phyloP scores from a whole-genome alignment of 306 rosid genomes.

The Arachis hypogaea region DNA sequence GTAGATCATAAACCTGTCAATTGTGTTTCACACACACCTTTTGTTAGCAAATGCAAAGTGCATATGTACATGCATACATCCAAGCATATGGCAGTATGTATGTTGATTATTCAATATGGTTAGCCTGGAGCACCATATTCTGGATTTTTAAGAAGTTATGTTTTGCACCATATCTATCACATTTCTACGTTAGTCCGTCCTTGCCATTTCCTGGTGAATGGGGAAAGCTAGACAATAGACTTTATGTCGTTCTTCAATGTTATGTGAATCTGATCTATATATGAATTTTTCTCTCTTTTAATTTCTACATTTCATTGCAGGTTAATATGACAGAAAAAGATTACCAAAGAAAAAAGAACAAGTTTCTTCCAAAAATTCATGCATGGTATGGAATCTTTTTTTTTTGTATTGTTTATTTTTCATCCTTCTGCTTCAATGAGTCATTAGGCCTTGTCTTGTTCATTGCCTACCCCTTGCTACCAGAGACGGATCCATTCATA shows the following conservation, averaged over 20 bases:
- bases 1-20: conserved; percentile 16
- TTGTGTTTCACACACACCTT: not conserved
- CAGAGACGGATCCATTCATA: not conserved
- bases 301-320: conserved; percentile 54
- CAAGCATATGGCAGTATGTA: not conserved
- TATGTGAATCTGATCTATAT: conserved; percentile 1
- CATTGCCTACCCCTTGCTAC: not conserved
- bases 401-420: not conserved
- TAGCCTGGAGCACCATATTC: conserved; percentile 27
- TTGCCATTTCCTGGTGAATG: not conserved
- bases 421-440: conserved; percentile 7
- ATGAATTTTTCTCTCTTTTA: conserved; percentile 14
- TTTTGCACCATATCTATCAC: conserved; percentile 4
- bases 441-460: conserved; percentile 12
- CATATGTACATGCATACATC: conserved; percentile 7
- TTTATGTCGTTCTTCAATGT: conserved; percentile 19
- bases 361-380: conserved; percentile 96
- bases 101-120: conserved; percentile 6
- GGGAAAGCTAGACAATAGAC: conserved; percentile 4
- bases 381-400: conserved; percentile 67
- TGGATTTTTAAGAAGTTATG: conserved; percentile 2
- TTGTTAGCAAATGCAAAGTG: not conserved
- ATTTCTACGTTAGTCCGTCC: conserved; percentile 5
- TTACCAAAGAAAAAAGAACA: conserved; percentile 95
- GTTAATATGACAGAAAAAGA: conserved; percentile 98